These are phyloP conservation scores for Saturnispora galanensis DNA, from an alignment of 805 yeast genomes.

Conservation along the genomic window DNA sequence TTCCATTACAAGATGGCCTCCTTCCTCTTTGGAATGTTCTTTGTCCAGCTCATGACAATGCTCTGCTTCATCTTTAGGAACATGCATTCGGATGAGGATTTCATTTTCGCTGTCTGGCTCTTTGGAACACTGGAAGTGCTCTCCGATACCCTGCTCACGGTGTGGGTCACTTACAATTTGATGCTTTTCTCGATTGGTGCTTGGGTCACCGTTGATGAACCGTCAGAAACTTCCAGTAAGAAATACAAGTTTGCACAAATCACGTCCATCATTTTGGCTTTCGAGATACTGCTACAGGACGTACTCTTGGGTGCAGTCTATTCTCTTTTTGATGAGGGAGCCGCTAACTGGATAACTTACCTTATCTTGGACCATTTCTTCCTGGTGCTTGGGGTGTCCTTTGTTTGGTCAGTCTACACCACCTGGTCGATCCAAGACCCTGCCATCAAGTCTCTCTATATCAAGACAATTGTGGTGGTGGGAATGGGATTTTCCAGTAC, in stretches of 20 bases:
- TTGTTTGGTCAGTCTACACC: constrained; percentile 16
- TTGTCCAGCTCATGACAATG: constrained; percentile 15
- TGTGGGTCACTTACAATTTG: constrained; percentile 26
- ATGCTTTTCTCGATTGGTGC: constrained; percentile 25
- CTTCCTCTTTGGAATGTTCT: constrained; percentile 15
- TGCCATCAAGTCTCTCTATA: constrained; percentile 9
- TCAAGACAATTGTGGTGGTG: constrained; percentile 5
- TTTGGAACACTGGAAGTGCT: constrained; percentile 16
- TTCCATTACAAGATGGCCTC: constrained; percentile 23
- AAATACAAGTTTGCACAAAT: constrained; percentile 14
- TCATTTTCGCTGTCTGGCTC: constrained; percentile 14
- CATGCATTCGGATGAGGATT: constrained; percentile 22
- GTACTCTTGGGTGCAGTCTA: constrained; percentile 21
- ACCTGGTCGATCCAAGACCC: constrained; percentile 15
- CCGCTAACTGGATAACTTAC: constrained; percentile 14
- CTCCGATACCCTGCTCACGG: constrained; percentile 18
- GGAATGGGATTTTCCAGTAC: constrained; percentile 14
- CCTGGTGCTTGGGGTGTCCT: constrained; percentile 11
- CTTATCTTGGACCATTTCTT: constrained; percentile 20
- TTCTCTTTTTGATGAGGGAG: constrained; percentile 20
- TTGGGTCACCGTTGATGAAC: constrained; percentile 6
- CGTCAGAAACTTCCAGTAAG: constrained; percentile 3
- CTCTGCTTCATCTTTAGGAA: constrained; percentile 12
- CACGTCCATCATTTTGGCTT: constrained; percentile 14
- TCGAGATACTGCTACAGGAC: constrained; percentile 24